These are phyloP conservation scores for Comarum palustre DNA, from an alignment of 306 rosid genomes.

Conservation along the genomic window DNA sequence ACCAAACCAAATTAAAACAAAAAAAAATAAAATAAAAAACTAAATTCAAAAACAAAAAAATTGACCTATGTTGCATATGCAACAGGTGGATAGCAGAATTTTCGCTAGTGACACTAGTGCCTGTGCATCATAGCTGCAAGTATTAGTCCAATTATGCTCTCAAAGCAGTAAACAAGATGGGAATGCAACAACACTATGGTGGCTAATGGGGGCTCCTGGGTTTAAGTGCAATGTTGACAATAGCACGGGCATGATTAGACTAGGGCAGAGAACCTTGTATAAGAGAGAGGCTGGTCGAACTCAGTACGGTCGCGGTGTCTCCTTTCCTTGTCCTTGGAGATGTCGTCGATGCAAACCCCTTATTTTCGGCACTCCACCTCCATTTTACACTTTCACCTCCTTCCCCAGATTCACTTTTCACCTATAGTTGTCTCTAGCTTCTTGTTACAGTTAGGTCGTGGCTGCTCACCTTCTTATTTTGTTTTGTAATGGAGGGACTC, in stretches of 20 bases:
- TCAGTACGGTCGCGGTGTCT: conserved; percentile 31
- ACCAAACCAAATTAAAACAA: too few species aligned
- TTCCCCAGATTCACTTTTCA: conserved; percentile 4
- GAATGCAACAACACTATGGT: conserved; percentile 6
- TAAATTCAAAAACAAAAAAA: too few species aligned
- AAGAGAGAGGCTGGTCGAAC: not conserved
- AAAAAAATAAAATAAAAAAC: too few species aligned
- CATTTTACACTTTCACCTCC: too few species aligned
- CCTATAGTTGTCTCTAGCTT: conserved; percentile 5
- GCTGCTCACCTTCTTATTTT: conserved; percentile 64
- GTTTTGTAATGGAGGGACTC: conserved; percentile 31
- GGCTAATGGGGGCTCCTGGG: conserved; percentile 14
- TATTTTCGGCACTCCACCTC: conserved; percentile 26
- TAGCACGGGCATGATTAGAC: conserved; percentile 31
- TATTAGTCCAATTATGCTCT: not conserved
- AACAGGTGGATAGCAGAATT: too few species aligned
- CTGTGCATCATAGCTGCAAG: not conserved
- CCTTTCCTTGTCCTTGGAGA: conserved; percentile 33
- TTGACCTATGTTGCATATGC: too few species aligned
- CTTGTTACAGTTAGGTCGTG: conserved; percentile 47
- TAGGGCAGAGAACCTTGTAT: not conserved
- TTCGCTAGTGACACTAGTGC: not conserved
- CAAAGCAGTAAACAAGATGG: not conserved
- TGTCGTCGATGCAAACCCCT: conserved; percentile 33
- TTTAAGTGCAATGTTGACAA: conserved; percentile 4